Base-by-base conservation (phyloP, 495 filamentous ascomycete species). In the Tuber magnatum region DNA sequence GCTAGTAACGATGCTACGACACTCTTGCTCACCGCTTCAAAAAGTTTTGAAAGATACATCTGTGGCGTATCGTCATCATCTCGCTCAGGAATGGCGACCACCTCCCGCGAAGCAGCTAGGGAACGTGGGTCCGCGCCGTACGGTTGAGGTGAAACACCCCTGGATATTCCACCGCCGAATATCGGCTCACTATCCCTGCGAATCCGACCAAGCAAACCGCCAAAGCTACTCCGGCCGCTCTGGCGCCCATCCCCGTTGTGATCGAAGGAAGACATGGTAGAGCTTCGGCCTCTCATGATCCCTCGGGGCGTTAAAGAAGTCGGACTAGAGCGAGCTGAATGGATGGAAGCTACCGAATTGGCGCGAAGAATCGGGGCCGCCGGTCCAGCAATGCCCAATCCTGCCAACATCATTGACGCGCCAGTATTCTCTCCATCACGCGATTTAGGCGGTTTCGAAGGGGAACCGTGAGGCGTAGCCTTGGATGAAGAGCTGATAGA, bases 21-120 rank as follows among this genome's bases (percentile, higher is more conserved):
- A 76, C 94, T 91, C 48, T 90, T 89, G 48, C 90, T 92, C 20
- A 97, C 86, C 43, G 88, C 88, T 76, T 92, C 91, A 81, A 97
- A 92, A 20, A 97, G 85, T 43, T 93, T 90, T 12, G 90, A 87
- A 41, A 98, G 86, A 84, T 97, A 99, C 74, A 91, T 92, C 28
- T 92, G 93, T 0, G 96, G 93, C 0, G 94, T 94, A 80, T 99
- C 95, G 75, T 90, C 91, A 75, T 97, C 93, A 79, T 92, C 88
- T 48, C 93, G 88, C 76, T 93, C 89, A 0, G 95, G 95, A 43
- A 90, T 86, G n/a, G 61, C 70, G 18, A 93, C 82, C 7, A 88
- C 86, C 69, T 87, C 86, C 28, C 18, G 84, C 12, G 86, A 84
- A 18, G 80, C 80, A 42, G 90, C 89, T 22, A 80, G 70, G 10